A percentile compares a stretch with the other conserved stretches of the same genome.
These are phyloP conservation scores for Pleurotus pulmonarius DNA, from an alignment of 768 basidiomycete genomes.

Conservation along the genomic window DNA sequence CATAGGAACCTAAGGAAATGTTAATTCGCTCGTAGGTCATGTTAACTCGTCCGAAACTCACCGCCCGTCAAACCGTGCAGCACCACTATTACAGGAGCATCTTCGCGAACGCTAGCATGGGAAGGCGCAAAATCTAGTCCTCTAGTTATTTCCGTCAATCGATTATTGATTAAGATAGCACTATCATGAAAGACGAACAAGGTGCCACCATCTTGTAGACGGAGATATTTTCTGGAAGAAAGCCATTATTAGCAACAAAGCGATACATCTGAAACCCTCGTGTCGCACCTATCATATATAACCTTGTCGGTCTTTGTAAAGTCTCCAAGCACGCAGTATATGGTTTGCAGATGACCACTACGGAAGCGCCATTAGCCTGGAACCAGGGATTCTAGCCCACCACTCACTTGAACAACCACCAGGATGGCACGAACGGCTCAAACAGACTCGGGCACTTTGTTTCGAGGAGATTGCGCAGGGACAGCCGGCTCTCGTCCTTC, in stretches of 20 bases:
- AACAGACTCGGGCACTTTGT: conserved; percentile 39
- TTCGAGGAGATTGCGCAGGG: conserved; percentile 36
- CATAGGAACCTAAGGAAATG: conserved; percentile 67
- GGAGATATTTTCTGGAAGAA: conserved; percentile 38
- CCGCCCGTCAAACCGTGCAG: conserved; percentile 56
- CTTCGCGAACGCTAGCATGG: conserved; percentile 28
- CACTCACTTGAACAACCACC: conserved; percentile 48
- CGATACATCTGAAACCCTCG: background rate
- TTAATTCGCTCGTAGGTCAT: no score
- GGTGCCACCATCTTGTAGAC: conserved; percentile 59
- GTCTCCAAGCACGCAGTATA: conserved; percentile 57
- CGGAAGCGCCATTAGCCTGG: background rate
- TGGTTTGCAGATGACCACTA: conserved; percentile 64
- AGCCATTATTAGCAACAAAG: background rate
- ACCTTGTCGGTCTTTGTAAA: conserved; percentile 55
- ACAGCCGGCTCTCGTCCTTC: conserved; percentile 24
- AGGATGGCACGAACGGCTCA: conserved; percentile 38
- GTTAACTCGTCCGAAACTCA: conserved; percentile 10
- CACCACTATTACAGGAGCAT: conserved; percentile 54
- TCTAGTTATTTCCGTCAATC: conserved; percentile 25
- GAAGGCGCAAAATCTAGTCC: conserved; percentile 65
- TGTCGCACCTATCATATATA: conserved; percentile 48
- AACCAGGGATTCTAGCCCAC: background rate
- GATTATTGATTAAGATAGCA: background rate
- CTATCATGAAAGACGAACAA: conserved; percentile 36